Evolutionary conservation across 192 early-diverging fungal genomes (phyloP).

Genomic region (Entophlyctis luteolus): DNA sequence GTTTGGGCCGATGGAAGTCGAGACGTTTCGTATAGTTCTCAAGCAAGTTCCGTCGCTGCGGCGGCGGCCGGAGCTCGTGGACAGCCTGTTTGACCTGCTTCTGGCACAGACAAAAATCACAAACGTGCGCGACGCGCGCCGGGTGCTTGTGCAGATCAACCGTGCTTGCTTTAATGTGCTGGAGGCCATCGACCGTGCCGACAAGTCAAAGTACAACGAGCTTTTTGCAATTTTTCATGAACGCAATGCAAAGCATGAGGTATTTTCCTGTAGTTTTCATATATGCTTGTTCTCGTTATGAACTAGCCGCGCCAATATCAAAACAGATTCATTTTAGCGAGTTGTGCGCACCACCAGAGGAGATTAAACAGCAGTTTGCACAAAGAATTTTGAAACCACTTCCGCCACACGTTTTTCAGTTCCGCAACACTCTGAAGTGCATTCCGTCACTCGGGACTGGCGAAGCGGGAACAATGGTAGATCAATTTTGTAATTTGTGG

Average conservation of each 20-base stretch:
- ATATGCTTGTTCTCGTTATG: background rate
- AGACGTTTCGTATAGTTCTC: background rate
- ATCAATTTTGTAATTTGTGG: background rate
- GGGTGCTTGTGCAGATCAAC: background rate
- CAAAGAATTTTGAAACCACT: background rate
- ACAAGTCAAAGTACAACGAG: background rate
- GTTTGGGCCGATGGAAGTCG: slow-evolving; percentile 8
- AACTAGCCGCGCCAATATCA: too few relatives aligned
- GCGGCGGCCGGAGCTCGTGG: background rate
- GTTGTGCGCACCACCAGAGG: background rate
- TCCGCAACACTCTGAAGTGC: background rate
- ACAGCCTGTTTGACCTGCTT: background rate
- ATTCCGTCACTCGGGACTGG: background rate
- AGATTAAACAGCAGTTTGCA: background rate
- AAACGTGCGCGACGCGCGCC: background rate
- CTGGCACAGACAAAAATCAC: background rate
- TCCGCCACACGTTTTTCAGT: background rate
- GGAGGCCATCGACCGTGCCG: background rate
- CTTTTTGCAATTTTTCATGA: slow-evolving; percentile 7
- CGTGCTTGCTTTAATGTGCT: background rate
- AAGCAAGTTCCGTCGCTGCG: background rate
- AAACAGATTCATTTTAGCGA: slow-evolving; percentile 5
- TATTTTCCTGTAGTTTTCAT: background rate
- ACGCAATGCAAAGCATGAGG: slow-evolving; percentile 9
- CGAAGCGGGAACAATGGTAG: background rate